These are phyloP conservation scores for Myxozyma lipomycoides DNA, from an alignment of 805 yeast species.

Conservation along the genomic window DNA sequence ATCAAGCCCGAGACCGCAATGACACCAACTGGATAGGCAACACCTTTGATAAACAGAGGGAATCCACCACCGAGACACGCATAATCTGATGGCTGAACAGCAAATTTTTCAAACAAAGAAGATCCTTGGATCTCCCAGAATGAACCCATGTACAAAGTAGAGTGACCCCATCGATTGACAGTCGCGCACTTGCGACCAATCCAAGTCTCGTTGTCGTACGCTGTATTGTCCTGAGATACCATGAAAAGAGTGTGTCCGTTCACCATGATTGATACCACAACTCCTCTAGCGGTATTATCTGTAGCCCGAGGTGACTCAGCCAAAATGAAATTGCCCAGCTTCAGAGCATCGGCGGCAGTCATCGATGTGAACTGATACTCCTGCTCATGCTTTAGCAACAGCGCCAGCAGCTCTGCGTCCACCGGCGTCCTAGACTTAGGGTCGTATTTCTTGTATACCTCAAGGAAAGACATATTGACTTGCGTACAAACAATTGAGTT, in stretches of 20 bases:
- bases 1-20: constrained; percentile 21
- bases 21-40: constrained; percentile 16
- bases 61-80: constrained; percentile 23
- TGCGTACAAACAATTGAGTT: too few species aligned
- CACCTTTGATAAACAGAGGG: constrained; percentile 15
- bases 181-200: constrained; percentile 21
- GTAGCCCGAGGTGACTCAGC: constrained; percentile 16
- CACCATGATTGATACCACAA: constrained; percentile 21
- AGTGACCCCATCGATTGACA: constrained; percentile 25
- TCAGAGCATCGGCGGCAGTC: constrained; percentile 16
- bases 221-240: constrained; percentile 24
- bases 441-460: neutral
- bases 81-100: constrained; percentile 7
- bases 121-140: constrained; percentile 3
- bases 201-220: constrained; percentile 22
- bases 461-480: neutral
- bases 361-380: constrained; percentile 14
- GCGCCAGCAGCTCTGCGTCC: constrained; percentile 3
- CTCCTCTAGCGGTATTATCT: constrained; percentile 4
- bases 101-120: constrained; percentile 1
- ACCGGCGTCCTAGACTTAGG: neutral
- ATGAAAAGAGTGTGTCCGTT: constrained; percentile 19
- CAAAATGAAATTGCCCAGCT: constrained; percentile 13
- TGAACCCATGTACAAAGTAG: constrained; percentile 13
- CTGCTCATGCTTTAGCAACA: constrained; percentile 13